Conservation (phyloP, 1,284 basidiomycete genomes). For the Cutaneotrichosporon spelunceum region DNA sequence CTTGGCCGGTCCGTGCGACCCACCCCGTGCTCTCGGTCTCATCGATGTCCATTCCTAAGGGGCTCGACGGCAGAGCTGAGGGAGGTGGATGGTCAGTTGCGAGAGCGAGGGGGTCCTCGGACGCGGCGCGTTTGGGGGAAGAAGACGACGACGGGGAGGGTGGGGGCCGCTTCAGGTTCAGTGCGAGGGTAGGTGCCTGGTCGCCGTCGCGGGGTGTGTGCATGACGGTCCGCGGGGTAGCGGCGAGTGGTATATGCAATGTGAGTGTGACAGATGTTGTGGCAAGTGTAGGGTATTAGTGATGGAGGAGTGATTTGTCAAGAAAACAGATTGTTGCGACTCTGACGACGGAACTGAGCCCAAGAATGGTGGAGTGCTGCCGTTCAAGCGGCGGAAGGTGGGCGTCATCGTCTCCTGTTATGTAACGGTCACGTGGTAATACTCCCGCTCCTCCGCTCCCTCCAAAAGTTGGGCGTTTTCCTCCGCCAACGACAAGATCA, state of each 20-base stretch:
- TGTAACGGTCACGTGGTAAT: constrained; percentile 1
- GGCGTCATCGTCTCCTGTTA: background rate
- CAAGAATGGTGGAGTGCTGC: too few relatives aligned
- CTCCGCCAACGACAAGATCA: constrained; percentile 2
- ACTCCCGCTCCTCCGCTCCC: constrained; percentile 1
- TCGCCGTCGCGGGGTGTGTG: constrained; percentile 12
- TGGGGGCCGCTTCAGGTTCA: constrained; percentile 35
- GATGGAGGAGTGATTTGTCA: background rate
- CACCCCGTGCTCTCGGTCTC: constrained; percentile 25
- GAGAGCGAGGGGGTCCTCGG: constrained; percentile 36
- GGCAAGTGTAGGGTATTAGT: background rate
- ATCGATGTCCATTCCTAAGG: constrained; percentile 30
- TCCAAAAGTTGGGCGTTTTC: constrained; percentile 13
- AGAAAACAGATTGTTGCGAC: too few relatives aligned
- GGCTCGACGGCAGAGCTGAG: constrained; percentile 22
- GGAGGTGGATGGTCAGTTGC: background rate
- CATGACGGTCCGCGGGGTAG: constrained; percentile 13
- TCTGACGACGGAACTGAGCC: too few relatives aligned
- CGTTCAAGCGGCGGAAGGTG: background rate
- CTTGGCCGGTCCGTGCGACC: constrained; percentile 43
- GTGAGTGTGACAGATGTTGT: background rate
- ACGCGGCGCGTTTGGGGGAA: constrained; percentile 47
- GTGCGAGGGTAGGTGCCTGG: constrained; percentile 1
- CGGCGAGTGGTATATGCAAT: background rate
- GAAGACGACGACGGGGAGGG: constrained; percentile 36